phyloP scores from a whole-genome alignment of 2,329 filamentous ascomycete genomes.

The Pseudocercospora fijiensis region DNA sequence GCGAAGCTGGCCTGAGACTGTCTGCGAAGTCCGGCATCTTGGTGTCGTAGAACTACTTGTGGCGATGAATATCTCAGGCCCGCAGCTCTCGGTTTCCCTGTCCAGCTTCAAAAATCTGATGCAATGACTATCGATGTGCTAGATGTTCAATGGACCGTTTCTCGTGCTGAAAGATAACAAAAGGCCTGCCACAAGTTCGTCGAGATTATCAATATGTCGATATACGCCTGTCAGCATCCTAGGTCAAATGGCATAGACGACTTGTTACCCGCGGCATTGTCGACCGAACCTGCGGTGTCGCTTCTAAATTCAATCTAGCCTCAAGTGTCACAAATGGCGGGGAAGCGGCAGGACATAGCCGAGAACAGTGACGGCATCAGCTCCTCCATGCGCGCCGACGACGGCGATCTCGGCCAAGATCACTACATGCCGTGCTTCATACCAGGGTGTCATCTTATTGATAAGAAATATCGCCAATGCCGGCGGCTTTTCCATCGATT shows the following conservation, averaged over 20 bases:
- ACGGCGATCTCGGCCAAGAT: slow-evolving; percentile 2
- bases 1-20: slow-evolving; percentile 47
- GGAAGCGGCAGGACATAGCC: slow-evolving; percentile 1
- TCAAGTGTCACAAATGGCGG: not conserved
- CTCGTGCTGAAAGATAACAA: not conserved
- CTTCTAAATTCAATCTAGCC: slow-evolving; percentile 14
- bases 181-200: not conserved
- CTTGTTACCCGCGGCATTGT: slow-evolving; percentile 16
- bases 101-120: not conserved
- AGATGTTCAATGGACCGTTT: not conserved
- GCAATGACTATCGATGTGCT: not conserved
- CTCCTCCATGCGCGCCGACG: not conserved
- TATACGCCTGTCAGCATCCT: not conserved
- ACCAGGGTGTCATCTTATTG: not conserved
- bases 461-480: slow-evolving; percentile 12
- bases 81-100: not conserved
- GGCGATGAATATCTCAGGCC: not conserved
- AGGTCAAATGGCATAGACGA: slow-evolving; percentile 9
- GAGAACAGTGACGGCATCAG: slow-evolving; percentile 1
- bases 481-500: slow-evolving; percentile 21
- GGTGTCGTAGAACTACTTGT: not conserved
- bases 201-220: not conserved
- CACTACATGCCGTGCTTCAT: not conserved
- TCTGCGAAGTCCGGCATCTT: slow-evolving; percentile 53
- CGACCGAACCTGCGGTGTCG: not conserved